Evolutionary conservation across 2,329 filamentous ascomycete species (phyloP).

Genomic region (Bisporella sp.): DNA sequence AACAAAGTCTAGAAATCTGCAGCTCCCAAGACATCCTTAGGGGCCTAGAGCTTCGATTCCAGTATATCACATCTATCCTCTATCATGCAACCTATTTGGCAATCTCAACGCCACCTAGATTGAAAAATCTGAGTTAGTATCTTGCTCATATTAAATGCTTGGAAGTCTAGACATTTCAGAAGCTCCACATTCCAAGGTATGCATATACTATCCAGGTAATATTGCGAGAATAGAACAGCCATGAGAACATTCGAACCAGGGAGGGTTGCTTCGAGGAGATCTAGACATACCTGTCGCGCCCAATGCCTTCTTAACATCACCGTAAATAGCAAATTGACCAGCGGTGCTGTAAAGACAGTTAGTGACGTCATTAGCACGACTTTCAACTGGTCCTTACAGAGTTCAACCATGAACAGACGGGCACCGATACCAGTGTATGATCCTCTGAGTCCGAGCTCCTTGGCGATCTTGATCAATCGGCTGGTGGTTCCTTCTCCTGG

Average conservation of each 20-base stretch:
- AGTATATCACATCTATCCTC: neutral
- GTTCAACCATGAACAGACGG: slow-evolving; percentile 58
- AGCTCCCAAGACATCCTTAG: neutral
- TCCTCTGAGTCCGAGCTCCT: slow-evolving; percentile 75
- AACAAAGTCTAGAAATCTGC: slow-evolving; percentile 5
- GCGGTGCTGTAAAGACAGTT: slow-evolving; percentile 3
- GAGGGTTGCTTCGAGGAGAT: neutral
- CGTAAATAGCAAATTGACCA: slow-evolving; percentile 90
- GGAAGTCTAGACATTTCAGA: too few species aligned
- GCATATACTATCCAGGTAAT: too few species aligned
- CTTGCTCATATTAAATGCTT: neutral
- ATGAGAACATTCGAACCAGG: neutral
- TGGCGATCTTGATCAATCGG: slow-evolving; percentile 81
- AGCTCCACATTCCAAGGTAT: too few species aligned
- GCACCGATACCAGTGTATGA: slow-evolving; percentile 77
- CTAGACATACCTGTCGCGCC: slow-evolving; percentile 39
- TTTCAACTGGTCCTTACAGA: slow-evolving; percentile 9
- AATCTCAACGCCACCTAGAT: slow-evolving; percentile 65
- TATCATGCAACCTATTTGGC: slow-evolving; percentile 28
- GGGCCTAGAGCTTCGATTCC: slow-evolving; percentile 1
- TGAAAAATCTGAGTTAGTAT: slow-evolving; percentile 26
- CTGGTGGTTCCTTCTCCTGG: slow-evolving; percentile 77
- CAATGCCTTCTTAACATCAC: slow-evolving; percentile 61
- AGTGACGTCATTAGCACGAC: neutral
- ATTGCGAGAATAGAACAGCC: too few species aligned